phyloP scores from a whole-genome alignment of 2,329 filamentous ascomycete species.

The Talaromyces piceae region DNA sequence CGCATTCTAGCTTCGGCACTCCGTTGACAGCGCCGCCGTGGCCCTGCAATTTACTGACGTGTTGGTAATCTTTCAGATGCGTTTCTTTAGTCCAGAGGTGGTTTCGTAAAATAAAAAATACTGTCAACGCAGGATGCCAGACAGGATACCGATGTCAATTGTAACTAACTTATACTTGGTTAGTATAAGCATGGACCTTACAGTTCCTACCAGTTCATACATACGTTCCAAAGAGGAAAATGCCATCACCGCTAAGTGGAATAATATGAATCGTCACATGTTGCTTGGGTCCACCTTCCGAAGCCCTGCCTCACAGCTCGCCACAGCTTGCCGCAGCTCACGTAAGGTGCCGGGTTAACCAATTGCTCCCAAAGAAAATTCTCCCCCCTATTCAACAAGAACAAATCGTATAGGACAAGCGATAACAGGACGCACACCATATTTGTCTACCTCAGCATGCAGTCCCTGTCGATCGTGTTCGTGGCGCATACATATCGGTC shows the following conservation, averaged over 20 bases:
- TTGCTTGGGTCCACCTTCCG: neutral
- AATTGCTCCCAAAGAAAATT: too few species aligned
- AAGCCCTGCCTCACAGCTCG: neutral
- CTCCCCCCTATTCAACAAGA: too few species aligned
- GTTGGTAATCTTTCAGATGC: too few species aligned
- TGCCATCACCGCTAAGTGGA: neutral
- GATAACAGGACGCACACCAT: too few species aligned
- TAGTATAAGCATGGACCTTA: too few species aligned
- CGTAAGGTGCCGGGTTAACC: neutral
- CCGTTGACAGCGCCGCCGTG: neutral
- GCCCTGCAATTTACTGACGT: neutral
- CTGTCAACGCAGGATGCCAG: neutral
- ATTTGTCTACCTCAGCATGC: neutral
- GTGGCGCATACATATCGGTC: too few species aligned
- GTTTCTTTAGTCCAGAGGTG: too few species aligned
- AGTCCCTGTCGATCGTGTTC: slow-evolving; percentile 1
- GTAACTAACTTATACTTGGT: too few species aligned
- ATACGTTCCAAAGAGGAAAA: too few species aligned
- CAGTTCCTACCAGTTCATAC: too few species aligned
- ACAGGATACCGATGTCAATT: too few species aligned
- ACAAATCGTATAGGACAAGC: too few species aligned
- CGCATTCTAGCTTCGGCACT: neutral
- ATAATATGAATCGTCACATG: neutral
- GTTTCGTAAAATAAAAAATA: neutral
- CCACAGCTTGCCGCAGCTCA: neutral